These are phyloP conservation scores for Plasmodium fragile DNA, from an alignment of 169 alveolate species.

Conservation along the genomic window DNA sequence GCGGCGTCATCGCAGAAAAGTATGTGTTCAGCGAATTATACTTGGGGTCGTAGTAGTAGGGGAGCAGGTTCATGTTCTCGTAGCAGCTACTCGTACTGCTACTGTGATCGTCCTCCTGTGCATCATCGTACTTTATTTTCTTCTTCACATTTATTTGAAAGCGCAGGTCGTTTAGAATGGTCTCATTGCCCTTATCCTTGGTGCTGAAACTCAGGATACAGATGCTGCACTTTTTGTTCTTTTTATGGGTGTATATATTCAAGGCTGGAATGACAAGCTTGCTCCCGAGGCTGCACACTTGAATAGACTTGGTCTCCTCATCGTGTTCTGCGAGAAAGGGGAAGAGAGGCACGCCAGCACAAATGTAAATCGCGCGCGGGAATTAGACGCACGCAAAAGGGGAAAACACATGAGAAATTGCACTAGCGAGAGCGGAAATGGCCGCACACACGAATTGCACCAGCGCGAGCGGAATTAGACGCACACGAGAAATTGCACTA, in stretches of 20 bases:
- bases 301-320: slow-evolving; percentile 2
- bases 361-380: too few species aligned
- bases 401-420: not conserved
- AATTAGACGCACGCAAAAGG: too few species aligned
- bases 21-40: slow-evolving; percentile 27
- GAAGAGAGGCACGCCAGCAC: too few species aligned
- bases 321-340: slow-evolving; percentile 6
- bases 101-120: not conserved
- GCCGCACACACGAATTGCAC: too few species aligned
- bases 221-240: slow-evolving; percentile 13
- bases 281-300: slow-evolving; percentile 41
- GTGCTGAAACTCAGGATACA: slow-evolving; percentile 26
- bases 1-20: slow-evolving; percentile 24
- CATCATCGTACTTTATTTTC: slow-evolving; percentile 3
- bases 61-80: not conserved
- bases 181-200: slow-evolving; percentile 40
- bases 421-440: too few species aligned
- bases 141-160: slow-evolving; percentile 46
- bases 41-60: not conserved
- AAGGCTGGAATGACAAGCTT: slow-evolving; percentile 21
- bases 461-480: not conserved
- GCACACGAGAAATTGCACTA: too few species aligned
- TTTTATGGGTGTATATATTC: slow-evolving; percentile 25
- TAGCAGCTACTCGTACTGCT: slow-evolving; percentile 11
- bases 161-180: slow-evolving; percentile 31